Base-by-base conservation (phyloP, 2,329 filamentous ascomycete genomes). In the Botryotinia calthae region DNA sequence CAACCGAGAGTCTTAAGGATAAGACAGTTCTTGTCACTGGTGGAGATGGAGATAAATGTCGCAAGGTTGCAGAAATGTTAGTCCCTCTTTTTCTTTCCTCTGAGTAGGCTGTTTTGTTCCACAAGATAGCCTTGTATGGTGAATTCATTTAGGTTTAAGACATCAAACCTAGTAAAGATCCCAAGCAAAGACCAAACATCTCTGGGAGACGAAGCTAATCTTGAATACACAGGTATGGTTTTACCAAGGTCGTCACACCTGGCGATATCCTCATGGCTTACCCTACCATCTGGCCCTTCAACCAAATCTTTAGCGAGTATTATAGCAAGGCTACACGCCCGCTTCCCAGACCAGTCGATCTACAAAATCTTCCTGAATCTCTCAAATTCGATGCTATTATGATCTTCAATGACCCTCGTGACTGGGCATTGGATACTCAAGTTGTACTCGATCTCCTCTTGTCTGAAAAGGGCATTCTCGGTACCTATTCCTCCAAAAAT, bases 331-430 rank as follows among this genome's bases (percentile, higher is more conserved):
- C 87, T 72, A 85, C 88, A 25, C 86, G 86, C 54, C 87, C 88
- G 1, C 84, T 93, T 0, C 90, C 90, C 73, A 83, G 42, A 78
- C 82, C 37, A 76, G 79, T 75, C 79, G 82, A 87, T 54, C 84
- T 84, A 0, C 81, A 82, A 0, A 83, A 84, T 22, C 86, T 85
- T 28, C 56, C 72, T 0, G 79, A 84, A 16, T 82, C 85, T 16
- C 86, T 95, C 65, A 94, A 93, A 78, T 91, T 99, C 77, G 94
- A 97, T 79, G 94, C 95, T 42, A 89, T 98, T 42, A 92, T 98
- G 79, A 92, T 98, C 10, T 98, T 95, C 86, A 97, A 97, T 81
- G 96, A 98, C 82, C 95, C 96, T 5, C 89, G 96, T 72, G 96
- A 99, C 84, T 99, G 96, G 96, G 94, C 93, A 0, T 87, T 98